A percentile compares a stretch with the other conserved stretches of the same genome.
Evolutionary conservation across 2,329 filamentous ascomycete species (phyloP).

Genomic region (Dryadomyces quercus-mongolicae): DNA sequence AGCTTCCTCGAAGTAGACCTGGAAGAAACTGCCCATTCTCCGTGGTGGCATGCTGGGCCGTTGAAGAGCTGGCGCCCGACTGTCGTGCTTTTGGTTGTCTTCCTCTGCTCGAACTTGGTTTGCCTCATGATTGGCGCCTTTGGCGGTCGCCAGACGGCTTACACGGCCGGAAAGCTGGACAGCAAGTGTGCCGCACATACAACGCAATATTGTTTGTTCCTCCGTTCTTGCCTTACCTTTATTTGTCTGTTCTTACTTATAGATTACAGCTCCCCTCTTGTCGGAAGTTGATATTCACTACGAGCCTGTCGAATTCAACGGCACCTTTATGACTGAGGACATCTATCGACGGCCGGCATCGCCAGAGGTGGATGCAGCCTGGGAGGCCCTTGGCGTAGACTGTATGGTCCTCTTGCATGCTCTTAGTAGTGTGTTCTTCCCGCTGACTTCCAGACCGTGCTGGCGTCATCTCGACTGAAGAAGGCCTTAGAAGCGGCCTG

Average conservation of each 20-base stretch:
- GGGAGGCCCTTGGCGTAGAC: constrained; percentile 26
- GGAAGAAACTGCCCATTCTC: not conserved
- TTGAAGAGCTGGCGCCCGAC: not conserved
- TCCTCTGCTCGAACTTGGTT: constrained; percentile 1
- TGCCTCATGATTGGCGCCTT: constrained; percentile 3
- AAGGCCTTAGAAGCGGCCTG: constrained; percentile 39
- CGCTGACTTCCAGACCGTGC: constrained; percentile 19
- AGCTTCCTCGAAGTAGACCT: not conserved
- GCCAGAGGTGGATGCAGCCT: constrained; percentile 44
- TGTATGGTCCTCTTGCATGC: constrained; percentile 13
- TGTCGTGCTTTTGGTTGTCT: not conserved
- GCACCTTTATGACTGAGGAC: constrained; percentile 41
- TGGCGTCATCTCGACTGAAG: constrained; percentile 34
- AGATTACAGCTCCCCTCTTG: constrained; percentile 20
- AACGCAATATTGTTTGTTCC: constrained; percentile 6
- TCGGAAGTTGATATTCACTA: constrained; percentile 22
- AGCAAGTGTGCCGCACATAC: constrained; percentile 8
- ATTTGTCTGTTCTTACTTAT: not conserved
- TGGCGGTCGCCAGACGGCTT: not conserved
- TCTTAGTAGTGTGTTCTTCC: too few relatives aligned
- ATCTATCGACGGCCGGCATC: constrained; percentile 36
- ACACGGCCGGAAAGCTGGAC: constrained; percentile 2
- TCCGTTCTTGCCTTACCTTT: not conserved
- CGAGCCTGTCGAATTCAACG: constrained; percentile 34
- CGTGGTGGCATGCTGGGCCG: not conserved